Evolutionary conservation across 345 rosid genomes (phyloP), one percentile per base, ranked within the genome.

Genomic region (Brassica rapa): DNA sequence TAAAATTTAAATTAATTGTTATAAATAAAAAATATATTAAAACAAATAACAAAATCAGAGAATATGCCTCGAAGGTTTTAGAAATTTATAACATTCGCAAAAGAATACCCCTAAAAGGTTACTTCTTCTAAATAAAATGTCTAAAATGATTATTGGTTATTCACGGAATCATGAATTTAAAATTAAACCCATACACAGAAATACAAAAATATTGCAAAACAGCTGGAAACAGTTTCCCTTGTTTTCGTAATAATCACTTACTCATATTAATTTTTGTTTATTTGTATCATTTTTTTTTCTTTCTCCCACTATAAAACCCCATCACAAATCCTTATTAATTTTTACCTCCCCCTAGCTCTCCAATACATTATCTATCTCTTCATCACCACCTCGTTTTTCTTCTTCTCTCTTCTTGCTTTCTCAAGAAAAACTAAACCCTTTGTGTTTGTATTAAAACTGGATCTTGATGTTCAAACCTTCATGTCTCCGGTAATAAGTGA

Each of bases 401-500:
- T 2, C 8, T 24, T 61, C 24, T 41, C 14, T 55, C 51, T 16
- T 53, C 24, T 3, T 53, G 24, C 16, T 53, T 16, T 53, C 24
- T 16, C 24, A 4, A 53, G 60, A 53, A 53, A 53, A 53, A 53
- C 10, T 6, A 53, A 53, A 53, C 60, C 60, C 23, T 23, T 6
- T 53, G 60, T 16, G 24, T 53, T 16, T 76, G 77, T 66, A 16
- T 8, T 55, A 8, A 39, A 55, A 74, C 83, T 16, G 14, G 79
- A 80, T 69, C 79, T 80, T 80, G 83, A 80, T 80, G 83, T 75
- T 81, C 33, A 81, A 76, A 65, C 73, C 76, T 81, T 81, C 77
- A 81, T 80, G 83, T 80, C 83, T 74, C 83, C 83, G 77, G 83
- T 81, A 76, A 74, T 81, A 30, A 81, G 76, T 76, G 83, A 81